phyloP scores from a whole-genome alignment of 1,139 yeast genomes.

The Taphrina wiesneri region DNA sequence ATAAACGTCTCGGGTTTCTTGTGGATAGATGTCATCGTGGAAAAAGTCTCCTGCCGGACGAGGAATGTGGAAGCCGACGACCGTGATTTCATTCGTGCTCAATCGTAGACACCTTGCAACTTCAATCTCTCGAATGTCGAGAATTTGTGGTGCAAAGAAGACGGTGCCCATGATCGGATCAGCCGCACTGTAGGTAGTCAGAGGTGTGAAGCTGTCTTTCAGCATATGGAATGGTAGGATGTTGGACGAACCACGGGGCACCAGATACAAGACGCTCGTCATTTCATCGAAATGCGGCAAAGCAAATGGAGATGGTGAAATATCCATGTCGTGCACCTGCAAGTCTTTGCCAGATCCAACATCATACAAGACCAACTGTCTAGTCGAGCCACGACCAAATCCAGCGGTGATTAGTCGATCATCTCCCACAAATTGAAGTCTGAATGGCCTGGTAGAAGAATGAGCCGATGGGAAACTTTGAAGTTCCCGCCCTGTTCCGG shows the following conservation, averaged over 20 bases:
- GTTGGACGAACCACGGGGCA: constrained; percentile 96
- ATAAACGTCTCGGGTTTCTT: constrained; percentile 13
- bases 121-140: constrained; percentile 80
- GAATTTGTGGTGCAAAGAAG: constrained; percentile 76
- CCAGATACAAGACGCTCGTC: constrained; percentile 77
- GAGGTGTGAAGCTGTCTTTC: constrained; percentile 74
- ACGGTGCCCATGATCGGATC: constrained; percentile 98
- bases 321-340: constrained; percentile 61
- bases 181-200: constrained; percentile 81
- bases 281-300: constrained; percentile 87
- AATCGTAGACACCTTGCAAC: constrained; percentile 47
- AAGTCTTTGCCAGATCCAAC: constrained; percentile 44
- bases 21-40: constrained; percentile 32
- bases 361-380: constrained; percentile 95
- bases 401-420: constrained; percentile 94
- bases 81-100: constrained; percentile 26
- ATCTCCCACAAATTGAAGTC: constrained; percentile 47
- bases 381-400: constrained; percentile 84
- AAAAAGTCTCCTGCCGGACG: constrained; percentile 30
- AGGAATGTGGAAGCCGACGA: constrained; percentile 28
- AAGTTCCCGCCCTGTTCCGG: constrained; percentile 7
- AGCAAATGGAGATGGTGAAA: constrained; percentile 80
- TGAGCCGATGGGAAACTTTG: constrained; percentile 21
- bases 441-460: constrained; percentile 26
- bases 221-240: constrained; percentile 76